phyloP scores from a whole-genome alignment of 495 filamentous ascomycete species.

The Annulohypoxylon moriforme region DNA sequence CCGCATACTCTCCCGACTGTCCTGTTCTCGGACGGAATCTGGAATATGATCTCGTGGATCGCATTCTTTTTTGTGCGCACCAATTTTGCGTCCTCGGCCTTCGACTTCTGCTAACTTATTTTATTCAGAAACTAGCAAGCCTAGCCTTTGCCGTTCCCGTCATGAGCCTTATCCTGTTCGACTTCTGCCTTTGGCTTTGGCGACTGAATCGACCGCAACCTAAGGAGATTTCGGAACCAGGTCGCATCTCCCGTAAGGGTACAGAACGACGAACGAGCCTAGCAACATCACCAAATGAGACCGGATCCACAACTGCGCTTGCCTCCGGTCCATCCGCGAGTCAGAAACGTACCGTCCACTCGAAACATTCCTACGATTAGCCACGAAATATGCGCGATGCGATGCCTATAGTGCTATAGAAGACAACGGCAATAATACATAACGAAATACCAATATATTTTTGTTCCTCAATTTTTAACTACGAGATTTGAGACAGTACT shows the following conservation, averaged over 20 bases:
- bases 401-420: constrained; percentile 12
- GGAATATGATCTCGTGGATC: constrained; percentile 46
- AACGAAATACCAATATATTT: constrained; percentile 26
- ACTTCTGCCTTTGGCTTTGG: constrained; percentile 59
- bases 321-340: constrained; percentile 14
- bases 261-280: constrained; percentile 5
- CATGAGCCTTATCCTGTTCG: constrained; percentile 52
- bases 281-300: constrained; percentile 11
- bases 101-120: constrained; percentile 10
- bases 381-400: background rate
- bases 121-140: constrained; percentile 45
- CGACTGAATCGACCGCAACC: constrained; percentile 46
- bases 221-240: constrained; percentile 26
- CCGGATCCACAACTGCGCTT: constrained; percentile 32
- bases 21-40: constrained; percentile 33
- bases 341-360: constrained; percentile 29
- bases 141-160: constrained; percentile 46
- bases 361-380: constrained; percentile 24
- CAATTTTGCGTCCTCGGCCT: background rate
- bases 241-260: constrained; percentile 21
- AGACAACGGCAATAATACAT: constrained; percentile 19
- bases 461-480: constrained; percentile 26
- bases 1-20: constrained; percentile 25
- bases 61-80: constrained; percentile 47
- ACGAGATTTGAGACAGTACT: constrained; percentile 67